A percentile compares a stretch with the other conserved stretches of the same genome.
Evolutionary conservation across 2,329 filamentous ascomycete species (phyloP).

Genomic region (Pseudomassariella vexata): DNA sequence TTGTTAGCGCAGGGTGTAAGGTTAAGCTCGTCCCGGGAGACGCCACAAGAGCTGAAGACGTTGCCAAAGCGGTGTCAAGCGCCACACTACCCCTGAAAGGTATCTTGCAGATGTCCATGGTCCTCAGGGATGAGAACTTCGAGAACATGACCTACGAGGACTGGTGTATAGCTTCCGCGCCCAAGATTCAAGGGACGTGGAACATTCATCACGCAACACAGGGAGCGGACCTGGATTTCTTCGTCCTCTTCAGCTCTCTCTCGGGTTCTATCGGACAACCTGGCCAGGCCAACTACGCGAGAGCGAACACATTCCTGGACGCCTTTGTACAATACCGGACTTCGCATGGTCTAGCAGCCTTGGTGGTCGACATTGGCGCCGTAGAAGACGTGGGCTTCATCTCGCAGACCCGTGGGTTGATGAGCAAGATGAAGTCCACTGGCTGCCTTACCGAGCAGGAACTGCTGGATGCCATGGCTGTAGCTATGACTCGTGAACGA

Average conservation of each 20-base stretch:
- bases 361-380: conserved; percentile 27
- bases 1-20: conserved; percentile 10
- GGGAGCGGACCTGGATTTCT: conserved; percentile 26
- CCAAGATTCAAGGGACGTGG: too few relatives aligned
- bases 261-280: conserved; percentile 18
- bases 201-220: too few relatives aligned
- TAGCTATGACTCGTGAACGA: conserved; percentile 8
- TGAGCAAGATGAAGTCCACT: conserved; percentile 11
- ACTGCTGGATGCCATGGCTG: conserved; percentile 10
- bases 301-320: conserved; percentile 29
- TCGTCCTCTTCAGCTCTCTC: conserved; percentile 26
- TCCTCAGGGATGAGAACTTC: neutral
- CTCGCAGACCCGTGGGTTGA: conserved; percentile 8
- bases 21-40: conserved; percentile 9
- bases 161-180: too few relatives aligned
- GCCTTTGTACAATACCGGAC: conserved; percentile 23
- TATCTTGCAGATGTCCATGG: conserved; percentile 4
- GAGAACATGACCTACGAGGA: neutral
- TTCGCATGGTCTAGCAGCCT: conserved; percentile 25
- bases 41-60: conserved; percentile 8
- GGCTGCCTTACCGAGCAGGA: conserved; percentile 11
- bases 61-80: conserved; percentile 6
- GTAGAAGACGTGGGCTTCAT: conserved; percentile 31
- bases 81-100: conserved; percentile 8
- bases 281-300: conserved; percentile 29